A percentile compares a stretch with the other conserved stretches of the same genome.
phyloP scores from a whole-genome alignment of 2,329 filamentous ascomycete species.

The Phialemonium atrogriseum region DNA sequence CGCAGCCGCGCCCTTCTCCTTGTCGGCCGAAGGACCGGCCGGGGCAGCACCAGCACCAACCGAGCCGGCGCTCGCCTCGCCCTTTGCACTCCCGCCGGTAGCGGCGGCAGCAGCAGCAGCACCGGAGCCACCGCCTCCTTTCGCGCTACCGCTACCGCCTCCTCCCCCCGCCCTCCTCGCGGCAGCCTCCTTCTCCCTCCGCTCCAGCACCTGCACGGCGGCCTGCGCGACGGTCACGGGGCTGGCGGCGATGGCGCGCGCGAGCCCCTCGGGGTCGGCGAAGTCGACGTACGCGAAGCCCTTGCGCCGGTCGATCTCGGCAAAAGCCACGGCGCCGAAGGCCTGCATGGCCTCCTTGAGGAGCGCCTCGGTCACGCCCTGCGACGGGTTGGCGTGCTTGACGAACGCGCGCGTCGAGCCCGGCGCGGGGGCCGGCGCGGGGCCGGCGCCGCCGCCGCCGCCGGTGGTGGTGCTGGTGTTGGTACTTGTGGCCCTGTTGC shows the following conservation, averaged over 20 bases:
- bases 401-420: slow-evolving; percentile 63
- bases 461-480: slow-evolving; percentile 13
- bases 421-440: slow-evolving; percentile 21
- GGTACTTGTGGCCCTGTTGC: slow-evolving; percentile 10
- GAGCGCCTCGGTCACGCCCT: slow-evolving; percentile 78
- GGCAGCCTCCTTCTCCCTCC: slow-evolving; percentile 48
- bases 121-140: no score
- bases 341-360: slow-evolving; percentile 65
- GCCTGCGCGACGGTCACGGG: slow-evolving; percentile 77
- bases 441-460: slow-evolving; percentile 11
- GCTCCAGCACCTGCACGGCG: slow-evolving; percentile 78
- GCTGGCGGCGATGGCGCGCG: slow-evolving; percentile 73
- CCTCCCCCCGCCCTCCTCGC: not conserved
- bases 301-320: slow-evolving; percentile 92
- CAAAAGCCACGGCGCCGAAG: slow-evolving; percentile 67
- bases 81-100: not conserved
- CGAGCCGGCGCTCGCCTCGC: not conserved
- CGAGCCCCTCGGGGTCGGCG: slow-evolving; percentile 60
- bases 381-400: slow-evolving; percentile 79
- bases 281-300: slow-evolving; percentile 94
- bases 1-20: not conserved
- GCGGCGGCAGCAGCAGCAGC: not conserved
- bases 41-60: not conserved
- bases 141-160: not conserved
- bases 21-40: not conserved